A percentile compares a stretch with the other conserved stretches of the same genome.
phyloP scores from a whole-genome alignment of 352 stramenopile genomes.

The Phytophthora litchii region DNA sequence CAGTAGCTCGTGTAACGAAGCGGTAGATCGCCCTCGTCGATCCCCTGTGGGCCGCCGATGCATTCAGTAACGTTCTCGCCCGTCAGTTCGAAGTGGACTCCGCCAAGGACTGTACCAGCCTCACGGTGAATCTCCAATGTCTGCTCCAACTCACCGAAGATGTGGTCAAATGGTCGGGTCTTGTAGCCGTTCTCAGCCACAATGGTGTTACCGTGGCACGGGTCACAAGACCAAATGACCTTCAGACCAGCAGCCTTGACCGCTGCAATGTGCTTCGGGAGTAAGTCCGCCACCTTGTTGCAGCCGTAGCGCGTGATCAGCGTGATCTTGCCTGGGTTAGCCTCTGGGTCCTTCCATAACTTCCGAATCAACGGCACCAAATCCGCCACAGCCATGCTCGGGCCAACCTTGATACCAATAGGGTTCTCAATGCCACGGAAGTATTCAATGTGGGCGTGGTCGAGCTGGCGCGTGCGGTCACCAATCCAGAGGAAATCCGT shows the following conservation, averaged over 20 bases:
- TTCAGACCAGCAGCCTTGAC: slow-evolving; percentile 94
- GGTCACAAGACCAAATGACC: slow-evolving; percentile 97
- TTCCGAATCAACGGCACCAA: slow-evolving; percentile 95
- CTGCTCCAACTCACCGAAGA: slow-evolving; percentile 96
- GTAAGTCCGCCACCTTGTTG: slow-evolving; percentile 91
- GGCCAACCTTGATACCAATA: slow-evolving; percentile 98
- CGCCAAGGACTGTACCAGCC: slow-evolving; percentile 93
- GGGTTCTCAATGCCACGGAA: slow-evolving; percentile 98
- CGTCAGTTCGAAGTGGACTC: slow-evolving; percentile 97
- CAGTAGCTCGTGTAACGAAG: slow-evolving; percentile 97
- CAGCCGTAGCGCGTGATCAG: slow-evolving; percentile 98
- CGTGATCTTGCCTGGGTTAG: slow-evolving; percentile 96
- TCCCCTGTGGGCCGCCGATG: slow-evolving; percentile 94
- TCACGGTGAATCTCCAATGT: slow-evolving; percentile 98
- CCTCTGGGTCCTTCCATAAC: slow-evolving; percentile 93
- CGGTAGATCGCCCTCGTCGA: slow-evolving; percentile 93
- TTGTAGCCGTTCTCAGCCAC: slow-evolving; percentile 97
- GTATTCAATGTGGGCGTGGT: slow-evolving; percentile 99
- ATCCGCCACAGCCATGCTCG: slow-evolving; percentile 95
- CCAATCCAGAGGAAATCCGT: slow-evolving; percentile 99
- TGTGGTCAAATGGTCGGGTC: slow-evolving; percentile 96
- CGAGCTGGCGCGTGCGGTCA: slow-evolving; percentile 97
- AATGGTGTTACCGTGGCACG: slow-evolving; percentile 98
- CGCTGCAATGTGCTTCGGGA: slow-evolving; percentile 96
- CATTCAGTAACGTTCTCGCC: slow-evolving; percentile 99